Evolutionary conservation across 176 grass and related monocot species (phyloP).

Genomic region (Themeda triandra): DNA sequence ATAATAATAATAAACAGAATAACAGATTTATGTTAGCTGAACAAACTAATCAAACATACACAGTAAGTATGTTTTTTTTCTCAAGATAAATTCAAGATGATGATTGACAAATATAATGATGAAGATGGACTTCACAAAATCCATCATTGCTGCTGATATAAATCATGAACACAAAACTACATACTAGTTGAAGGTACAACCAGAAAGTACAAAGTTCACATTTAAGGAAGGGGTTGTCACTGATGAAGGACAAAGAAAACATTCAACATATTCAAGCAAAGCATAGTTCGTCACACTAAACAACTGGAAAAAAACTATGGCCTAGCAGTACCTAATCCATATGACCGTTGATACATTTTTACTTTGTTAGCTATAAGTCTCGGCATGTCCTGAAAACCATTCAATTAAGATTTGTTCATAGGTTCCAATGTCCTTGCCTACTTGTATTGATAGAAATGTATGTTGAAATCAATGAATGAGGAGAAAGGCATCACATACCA

Average conservation of each 20-base stretch:
- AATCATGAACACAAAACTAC: neutral
- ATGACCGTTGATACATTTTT: neutral
- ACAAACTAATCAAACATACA: neutral
- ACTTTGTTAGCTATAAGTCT: neutral
- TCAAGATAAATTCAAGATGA: neutral
- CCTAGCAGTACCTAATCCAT: neutral
- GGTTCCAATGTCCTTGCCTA: neutral
- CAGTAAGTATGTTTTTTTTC: conserved; percentile 11
- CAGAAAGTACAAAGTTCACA: neutral
- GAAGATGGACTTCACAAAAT: neutral
- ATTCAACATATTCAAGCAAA: neutral
- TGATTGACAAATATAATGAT: neutral
- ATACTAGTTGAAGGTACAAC: conserved; percentile 7
- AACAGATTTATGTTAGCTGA: neutral
- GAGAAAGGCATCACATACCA: conserved; percentile 53
- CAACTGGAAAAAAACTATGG: neutral
- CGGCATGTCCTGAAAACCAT: neutral
- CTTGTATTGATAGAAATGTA: conserved; percentile 10
- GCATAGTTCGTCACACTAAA: neutral
- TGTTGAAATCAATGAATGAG: neutral
- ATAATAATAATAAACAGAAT: neutral
- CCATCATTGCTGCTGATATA: neutral
- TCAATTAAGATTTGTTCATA: neutral
- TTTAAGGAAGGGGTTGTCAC: neutral
- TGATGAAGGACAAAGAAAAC: conserved; percentile 15